phyloP scores from a whole-genome alignment of 2,329 filamentous ascomycete genomes.

The Eurotiales sp. region DNA sequence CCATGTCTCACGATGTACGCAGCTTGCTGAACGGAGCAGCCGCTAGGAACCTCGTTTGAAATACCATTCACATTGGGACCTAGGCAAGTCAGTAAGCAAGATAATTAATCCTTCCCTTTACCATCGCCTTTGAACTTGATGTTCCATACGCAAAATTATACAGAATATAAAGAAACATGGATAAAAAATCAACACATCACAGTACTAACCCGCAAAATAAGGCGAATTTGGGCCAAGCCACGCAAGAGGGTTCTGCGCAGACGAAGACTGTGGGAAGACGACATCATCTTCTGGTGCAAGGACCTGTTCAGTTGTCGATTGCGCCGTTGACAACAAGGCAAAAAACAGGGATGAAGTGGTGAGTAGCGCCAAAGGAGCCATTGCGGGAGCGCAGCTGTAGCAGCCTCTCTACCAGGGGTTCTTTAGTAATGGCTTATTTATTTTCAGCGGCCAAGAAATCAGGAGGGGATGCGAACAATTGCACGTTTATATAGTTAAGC shows the following conservation, averaged over 20 bases:
- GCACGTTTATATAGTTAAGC: too few relatives aligned
- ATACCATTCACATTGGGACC: slow-evolving; percentile 57
- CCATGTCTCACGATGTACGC: slow-evolving; percentile 60
- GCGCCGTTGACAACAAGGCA: neutral
- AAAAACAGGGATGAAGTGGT: neutral
- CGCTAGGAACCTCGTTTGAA: slow-evolving; percentile 51
- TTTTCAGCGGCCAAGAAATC: too few relatives aligned
- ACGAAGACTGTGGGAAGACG: neutral
- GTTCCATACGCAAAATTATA: too few relatives aligned
- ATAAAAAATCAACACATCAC: neutral
- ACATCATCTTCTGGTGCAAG: slow-evolving; percentile 2
- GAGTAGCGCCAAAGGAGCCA: slow-evolving; percentile 2
- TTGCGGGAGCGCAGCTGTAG: neutral
- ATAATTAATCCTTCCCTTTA: too few relatives aligned
- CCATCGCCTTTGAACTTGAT: too few relatives aligned
- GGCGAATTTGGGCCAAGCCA: slow-evolving; percentile 54
- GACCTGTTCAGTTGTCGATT: neutral
- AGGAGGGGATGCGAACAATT: too few relatives aligned
- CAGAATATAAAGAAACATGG: neutral
- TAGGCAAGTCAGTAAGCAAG: slow-evolving; percentile 19
- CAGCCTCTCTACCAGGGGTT: neutral
- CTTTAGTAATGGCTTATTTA: too few relatives aligned
- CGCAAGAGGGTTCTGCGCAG: slow-evolving; percentile 37
- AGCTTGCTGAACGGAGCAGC: slow-evolving; percentile 58
- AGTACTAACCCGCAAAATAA: slow-evolving; percentile 46